A percentile compares a stretch with the other conserved stretches of the same genome.
phyloP scores from a whole-genome alignment of 345 rosid genomes.

The Pistacia integerrima region DNA sequence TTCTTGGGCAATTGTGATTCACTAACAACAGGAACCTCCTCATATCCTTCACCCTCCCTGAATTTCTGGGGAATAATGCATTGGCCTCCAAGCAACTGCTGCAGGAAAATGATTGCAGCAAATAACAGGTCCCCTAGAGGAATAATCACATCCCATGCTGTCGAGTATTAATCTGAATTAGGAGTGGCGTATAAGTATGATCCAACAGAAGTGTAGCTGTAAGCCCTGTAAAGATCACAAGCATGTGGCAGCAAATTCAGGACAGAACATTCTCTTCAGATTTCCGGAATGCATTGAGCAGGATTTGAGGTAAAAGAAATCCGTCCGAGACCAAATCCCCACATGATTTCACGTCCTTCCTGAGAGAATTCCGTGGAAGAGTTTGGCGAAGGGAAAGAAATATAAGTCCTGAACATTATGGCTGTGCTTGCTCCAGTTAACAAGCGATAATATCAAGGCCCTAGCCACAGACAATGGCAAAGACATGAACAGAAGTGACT shows the following conservation, averaged over 20 bases:
- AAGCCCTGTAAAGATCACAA: conserved; percentile 45
- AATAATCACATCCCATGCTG: conserved; percentile 45
- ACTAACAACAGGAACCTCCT: conserved; percentile 29
- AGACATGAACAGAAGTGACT: conserved; percentile 33
- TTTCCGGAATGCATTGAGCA: conserved; percentile 43
- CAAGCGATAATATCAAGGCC: conserved; percentile 36
- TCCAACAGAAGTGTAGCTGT: conserved; percentile 17
- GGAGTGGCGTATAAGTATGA: conserved; percentile 36
- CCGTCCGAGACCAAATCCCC: conserved; percentile 49
- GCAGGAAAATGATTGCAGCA: conserved; percentile 41
- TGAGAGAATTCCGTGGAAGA: background rate
- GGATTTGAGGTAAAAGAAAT: conserved; percentile 52
- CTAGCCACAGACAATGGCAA: conserved; percentile 38
- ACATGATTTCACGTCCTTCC: conserved; percentile 38
- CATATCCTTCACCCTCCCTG: conserved; percentile 25
- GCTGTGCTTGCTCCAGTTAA: conserved; percentile 16
- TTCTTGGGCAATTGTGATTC: conserved; percentile 17
- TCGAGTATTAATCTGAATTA: conserved; percentile 34
- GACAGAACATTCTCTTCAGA: conserved; percentile 38
- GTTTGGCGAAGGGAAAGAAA: background rate
- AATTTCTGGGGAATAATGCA: conserved; percentile 38
- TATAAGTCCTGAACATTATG: too few species aligned
- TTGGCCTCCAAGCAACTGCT: conserved; percentile 49
- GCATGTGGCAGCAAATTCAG: conserved; percentile 44
- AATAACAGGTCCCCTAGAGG: conserved; percentile 28